A percentile compares a stretch with the other conserved stretches of the same genome.
Evolutionary conservation across 345 rosid genomes (phyloP).

Genomic region (Viola odorata): DNA sequence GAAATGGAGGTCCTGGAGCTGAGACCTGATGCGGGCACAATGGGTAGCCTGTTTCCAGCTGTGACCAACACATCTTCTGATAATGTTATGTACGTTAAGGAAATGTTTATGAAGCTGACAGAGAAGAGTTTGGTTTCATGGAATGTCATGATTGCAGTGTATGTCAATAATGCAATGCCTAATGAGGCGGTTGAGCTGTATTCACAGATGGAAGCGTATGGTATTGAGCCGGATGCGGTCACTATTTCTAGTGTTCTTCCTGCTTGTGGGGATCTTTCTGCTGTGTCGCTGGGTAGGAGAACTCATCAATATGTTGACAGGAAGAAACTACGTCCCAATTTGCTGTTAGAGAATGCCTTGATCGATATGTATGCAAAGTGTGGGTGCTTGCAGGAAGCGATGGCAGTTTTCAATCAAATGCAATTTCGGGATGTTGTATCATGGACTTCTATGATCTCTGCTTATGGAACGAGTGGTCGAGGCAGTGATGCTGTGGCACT

Average conservation of each 20-base stretch:
- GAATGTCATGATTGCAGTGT: conserved; percentile 74
- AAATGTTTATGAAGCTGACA: conserved; percentile 45
- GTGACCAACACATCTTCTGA: conserved; percentile 45
- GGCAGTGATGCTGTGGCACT: conserved; percentile 52
- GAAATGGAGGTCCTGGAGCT: conserved; percentile 46
- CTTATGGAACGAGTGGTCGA: conserved; percentile 61
- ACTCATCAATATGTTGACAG: conserved; percentile 40
- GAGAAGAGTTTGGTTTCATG: conserved; percentile 55
- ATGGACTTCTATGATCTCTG: conserved; percentile 77
- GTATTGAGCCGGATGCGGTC: conserved; percentile 57
- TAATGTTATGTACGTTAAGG: conserved; percentile 50
- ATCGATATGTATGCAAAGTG: conserved; percentile 71
- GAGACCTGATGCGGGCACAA: conserved; percentile 56
- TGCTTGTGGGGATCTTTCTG: conserved; percentile 69
- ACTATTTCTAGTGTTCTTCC: conserved; percentile 63
- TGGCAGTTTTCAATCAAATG: conserved; percentile 57
- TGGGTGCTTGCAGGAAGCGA: conserved; percentile 51
- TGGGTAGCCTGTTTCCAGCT: conserved; percentile 69
- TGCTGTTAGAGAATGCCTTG: conserved; percentile 68
- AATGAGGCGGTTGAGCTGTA: conserved; percentile 55
- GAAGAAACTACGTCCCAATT: conserved; percentile 53
- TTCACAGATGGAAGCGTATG: conserved; percentile 40
- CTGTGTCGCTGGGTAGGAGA: conserved; percentile 47
- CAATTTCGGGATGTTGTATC: conserved; percentile 45
- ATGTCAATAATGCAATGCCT: conserved; percentile 51